Base-by-base conservation (phyloP, 768 basidiomycete species). In the Leucosporidium yakuticum region DNA sequence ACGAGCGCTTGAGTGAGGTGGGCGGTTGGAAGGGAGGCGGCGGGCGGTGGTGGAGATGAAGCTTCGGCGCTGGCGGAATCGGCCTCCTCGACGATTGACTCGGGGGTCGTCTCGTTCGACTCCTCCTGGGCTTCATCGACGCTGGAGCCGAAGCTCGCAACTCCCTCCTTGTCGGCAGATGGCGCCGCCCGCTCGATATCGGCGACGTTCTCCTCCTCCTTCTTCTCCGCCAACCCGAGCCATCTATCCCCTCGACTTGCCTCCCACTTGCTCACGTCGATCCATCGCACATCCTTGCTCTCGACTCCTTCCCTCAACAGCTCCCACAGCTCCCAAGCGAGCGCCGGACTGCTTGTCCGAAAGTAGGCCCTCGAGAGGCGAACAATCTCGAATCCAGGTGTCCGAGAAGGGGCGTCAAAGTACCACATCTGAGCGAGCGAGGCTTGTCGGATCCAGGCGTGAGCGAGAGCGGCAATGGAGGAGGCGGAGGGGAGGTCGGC, bases 1-100 rank as follows among this genome's bases (percentile, higher is more conserved):
- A 89, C 90, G 34, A 81, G 79, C 14, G 81, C 77, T 68, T 85
- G 84, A 4, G 84, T 82, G 74, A 91, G 79, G 14, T 82, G 77
- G 12, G 87, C 79, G 11, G 82, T 79, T 68, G 53, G 50, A 19
- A 67, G 32, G 4, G 58, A 21, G 12, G 9, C 2, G 47, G 50
- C 6, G 27, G 11, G 44, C 9, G 1, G 27, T 29, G 27, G 48
- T 9, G 51, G 55, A 27, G 27, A 20, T 17, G 58, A n/a, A n/a
- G 9, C n/a, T 3, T 25, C 36, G 44, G 9, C 8, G 14, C 23
- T 19, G 58, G 20, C 7, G 20, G 2, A 4, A 25, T 57, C 54
- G 68, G 23, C 27, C 14, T 12, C 53, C 9, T 20, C 36, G 23
- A 1, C 19, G 47, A 2, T 47, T 1, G 23, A 51, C 19, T 21